A percentile compares a stretch with the other conserved stretches of the same genome.
phyloP scores from a whole-genome alignment of 352 stramenopile species.

The Pythium rhizo-oryzae region DNA sequence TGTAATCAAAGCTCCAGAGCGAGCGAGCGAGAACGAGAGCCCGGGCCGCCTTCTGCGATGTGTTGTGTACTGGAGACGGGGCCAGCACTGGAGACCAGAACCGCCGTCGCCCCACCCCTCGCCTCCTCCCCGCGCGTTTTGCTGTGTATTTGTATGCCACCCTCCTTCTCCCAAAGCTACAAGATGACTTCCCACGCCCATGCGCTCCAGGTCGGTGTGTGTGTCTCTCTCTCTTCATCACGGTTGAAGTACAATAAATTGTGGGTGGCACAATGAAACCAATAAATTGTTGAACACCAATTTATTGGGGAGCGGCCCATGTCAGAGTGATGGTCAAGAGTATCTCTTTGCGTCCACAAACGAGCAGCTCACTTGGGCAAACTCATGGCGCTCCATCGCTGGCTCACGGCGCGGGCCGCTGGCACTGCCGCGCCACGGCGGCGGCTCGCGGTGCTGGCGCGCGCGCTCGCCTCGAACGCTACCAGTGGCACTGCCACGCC shows the following conservation, averaged over 20 bases:
- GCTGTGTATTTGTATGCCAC: neutral
- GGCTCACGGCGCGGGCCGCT: neutral
- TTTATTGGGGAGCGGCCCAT: neutral
- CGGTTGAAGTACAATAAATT: too few relatives aligned
- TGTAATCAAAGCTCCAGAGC: neutral
- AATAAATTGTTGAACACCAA: too few relatives aligned
- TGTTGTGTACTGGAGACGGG: neutral
- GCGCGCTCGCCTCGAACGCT: neutral
- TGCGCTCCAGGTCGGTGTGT: neutral
- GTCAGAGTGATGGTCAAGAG: conserved; percentile 1
- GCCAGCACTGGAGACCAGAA: too few relatives aligned
- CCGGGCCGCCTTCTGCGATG: too few relatives aligned
- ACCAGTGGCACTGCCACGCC: neutral
- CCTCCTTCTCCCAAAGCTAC: neutral
- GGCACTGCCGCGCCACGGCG: too few relatives aligned
- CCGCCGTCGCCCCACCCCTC: too few relatives aligned
- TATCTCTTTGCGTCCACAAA: neutral
- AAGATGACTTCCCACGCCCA: too few relatives aligned
- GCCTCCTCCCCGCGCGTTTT: neutral
- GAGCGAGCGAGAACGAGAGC: neutral
- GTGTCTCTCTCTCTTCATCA: too few relatives aligned
- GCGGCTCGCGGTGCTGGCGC: neutral
- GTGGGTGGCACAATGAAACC: too few relatives aligned
- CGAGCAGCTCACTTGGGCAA: neutral
- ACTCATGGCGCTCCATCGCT: neutral